Conservation (phyloP, 768 basidiomycete genomes). For the Hemileccinum impolitum region DNA sequence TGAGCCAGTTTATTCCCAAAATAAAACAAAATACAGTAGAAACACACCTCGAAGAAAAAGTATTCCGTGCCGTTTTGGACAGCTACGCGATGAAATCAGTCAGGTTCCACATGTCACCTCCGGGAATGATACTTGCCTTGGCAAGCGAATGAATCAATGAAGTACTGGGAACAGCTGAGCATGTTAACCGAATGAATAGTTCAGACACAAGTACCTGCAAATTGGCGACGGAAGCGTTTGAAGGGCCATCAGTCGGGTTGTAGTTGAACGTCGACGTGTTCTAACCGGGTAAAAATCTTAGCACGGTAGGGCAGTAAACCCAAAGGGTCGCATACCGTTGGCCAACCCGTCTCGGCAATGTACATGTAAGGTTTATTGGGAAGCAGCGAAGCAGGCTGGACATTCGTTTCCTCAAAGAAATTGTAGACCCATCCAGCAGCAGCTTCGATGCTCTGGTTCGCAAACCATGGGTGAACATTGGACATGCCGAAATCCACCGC, state of each 20-base stretch:
- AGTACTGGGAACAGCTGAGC: slow-evolving; percentile 47
- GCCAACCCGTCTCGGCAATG: slow-evolving; percentile 95
- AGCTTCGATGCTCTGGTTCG: slow-evolving; percentile 60
- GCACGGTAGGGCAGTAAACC: not conserved
- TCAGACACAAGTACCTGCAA: slow-evolving; percentile 44
- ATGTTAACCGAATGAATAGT: not conserved
- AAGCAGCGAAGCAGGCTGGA: slow-evolving; percentile 49
- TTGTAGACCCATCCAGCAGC: slow-evolving; percentile 79
- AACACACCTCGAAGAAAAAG: slow-evolving; percentile 77
- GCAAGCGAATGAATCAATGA: slow-evolving; percentile 86
- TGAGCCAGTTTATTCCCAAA: slow-evolving; percentile 1
- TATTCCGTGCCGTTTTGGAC: slow-evolving; percentile 79
- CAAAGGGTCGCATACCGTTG: slow-evolving; percentile 48
- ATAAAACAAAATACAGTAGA: not conserved
- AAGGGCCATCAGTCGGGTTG: slow-evolving; percentile 66
- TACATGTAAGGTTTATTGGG: slow-evolving; percentile 78
- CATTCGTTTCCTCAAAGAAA: slow-evolving; percentile 73
- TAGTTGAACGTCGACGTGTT: slow-evolving; percentile 52
- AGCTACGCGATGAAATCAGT: slow-evolving; percentile 37
- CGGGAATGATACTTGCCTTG: slow-evolving; percentile 19
- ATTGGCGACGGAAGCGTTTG: slow-evolving; percentile 54
- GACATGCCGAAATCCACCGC: slow-evolving; percentile 77
- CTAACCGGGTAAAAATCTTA: slow-evolving; percentile 31
- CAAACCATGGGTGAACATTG: slow-evolving; percentile 95
- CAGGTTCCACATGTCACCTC: not conserved